Evolutionary conservation across 495 filamentous ascomycete genomes (phyloP).

Genomic region (Amphirosellinia nigrospora): DNA sequence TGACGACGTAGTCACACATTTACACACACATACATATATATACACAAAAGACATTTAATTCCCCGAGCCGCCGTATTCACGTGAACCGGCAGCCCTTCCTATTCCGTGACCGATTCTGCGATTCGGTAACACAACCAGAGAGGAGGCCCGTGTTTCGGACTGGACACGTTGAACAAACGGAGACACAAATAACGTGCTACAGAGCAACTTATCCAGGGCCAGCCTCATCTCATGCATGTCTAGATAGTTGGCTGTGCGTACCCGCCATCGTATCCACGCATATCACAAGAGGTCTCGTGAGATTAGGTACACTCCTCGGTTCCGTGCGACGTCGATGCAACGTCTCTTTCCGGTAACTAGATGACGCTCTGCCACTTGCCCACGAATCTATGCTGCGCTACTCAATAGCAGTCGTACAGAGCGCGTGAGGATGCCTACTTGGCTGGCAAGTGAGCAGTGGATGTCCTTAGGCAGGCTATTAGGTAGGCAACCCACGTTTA

Average conservation of each 20-base stretch:
- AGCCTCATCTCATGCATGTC: not conserved
- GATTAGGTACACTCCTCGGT: not conserved
- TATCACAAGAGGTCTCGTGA: not conserved
- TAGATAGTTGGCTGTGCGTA: not conserved
- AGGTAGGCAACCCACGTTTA: not conserved
- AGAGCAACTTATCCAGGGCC: not conserved
- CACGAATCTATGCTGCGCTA: not conserved
- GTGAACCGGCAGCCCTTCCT: not conserved
- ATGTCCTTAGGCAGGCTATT: not conserved
- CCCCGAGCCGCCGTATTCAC: not conserved
- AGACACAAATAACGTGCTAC: not conserved
- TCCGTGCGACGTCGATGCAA: constrained; percentile 20
- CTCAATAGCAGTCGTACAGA: constrained; percentile 1
- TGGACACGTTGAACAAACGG: not conserved
- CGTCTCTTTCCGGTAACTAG: constrained; percentile 14
- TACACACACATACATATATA: not conserved
- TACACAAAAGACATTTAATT: not conserved
- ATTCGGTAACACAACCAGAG: not conserved
- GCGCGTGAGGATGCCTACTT: not conserved
- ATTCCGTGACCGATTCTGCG: not conserved
- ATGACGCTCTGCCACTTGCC: not conserved
- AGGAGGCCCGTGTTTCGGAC: not conserved
- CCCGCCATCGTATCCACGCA: not conserved
- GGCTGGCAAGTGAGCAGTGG: not conserved
- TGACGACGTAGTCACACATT: not conserved